Conservation (phyloP, 495 filamentous ascomycete species). For the Staphylotrichum tortipilum region DNA sequence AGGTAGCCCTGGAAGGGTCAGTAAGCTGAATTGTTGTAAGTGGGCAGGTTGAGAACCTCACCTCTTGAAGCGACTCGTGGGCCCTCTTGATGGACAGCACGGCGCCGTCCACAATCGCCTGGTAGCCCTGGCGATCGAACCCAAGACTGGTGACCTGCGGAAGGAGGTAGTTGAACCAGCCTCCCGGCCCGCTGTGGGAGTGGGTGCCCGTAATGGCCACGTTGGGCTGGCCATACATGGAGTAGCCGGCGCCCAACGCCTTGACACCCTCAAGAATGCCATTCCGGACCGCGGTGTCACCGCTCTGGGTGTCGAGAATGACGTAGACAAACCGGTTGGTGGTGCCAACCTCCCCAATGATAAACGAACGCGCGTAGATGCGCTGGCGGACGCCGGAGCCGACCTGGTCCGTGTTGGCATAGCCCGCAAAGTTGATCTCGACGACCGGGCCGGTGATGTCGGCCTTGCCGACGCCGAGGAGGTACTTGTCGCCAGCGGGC, state of each 20-base stretch:
- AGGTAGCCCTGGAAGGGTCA: constrained; percentile 32
- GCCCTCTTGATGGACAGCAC: constrained; percentile 76
- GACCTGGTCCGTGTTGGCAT: constrained; percentile 67
- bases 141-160: constrained; percentile 86
- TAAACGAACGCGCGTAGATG: constrained; percentile 82
- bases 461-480: constrained; percentile 84
- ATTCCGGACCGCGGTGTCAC: constrained; percentile 82
- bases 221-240: constrained; percentile 64
- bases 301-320: constrained; percentile 70
- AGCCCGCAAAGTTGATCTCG: constrained; percentile 53
- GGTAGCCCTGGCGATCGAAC: constrained; percentile 78
- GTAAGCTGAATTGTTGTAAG: background rate
- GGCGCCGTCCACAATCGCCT: constrained; percentile 82
- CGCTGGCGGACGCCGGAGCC: constrained; percentile 79
- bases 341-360: constrained; percentile 64
- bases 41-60: constrained; percentile 22
- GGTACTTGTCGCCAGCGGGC: constrained; percentile 47
- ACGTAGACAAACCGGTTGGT: constrained; percentile 79
- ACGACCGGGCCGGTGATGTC: constrained; percentile 81
- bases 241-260: constrained; percentile 42
- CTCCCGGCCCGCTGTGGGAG: constrained; percentile 84
- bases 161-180: constrained; percentile 92
- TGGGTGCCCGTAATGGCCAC: constrained; percentile 89
- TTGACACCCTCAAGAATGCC: constrained; percentile 70
- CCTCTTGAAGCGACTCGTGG: constrained; percentile 64